A percentile compares a stretch with the other conserved stretches of the same genome.
These are phyloP conservation scores for Tricharina praecox DNA, from an alignment of 495 filamentous ascomycete species.

Conservation along the genomic window DNA sequence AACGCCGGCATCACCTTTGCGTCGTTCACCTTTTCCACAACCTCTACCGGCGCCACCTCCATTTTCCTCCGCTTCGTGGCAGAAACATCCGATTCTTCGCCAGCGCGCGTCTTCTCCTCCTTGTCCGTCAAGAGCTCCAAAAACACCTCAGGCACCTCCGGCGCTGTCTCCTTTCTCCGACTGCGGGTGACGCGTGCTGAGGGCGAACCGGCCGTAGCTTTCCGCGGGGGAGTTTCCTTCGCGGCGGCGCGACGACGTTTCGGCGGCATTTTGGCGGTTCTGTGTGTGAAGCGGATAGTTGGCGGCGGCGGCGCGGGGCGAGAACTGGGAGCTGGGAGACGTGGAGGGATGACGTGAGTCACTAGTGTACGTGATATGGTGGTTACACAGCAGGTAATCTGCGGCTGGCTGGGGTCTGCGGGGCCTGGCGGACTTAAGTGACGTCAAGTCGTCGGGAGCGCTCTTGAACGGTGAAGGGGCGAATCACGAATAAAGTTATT, in stretches of 20 bases:
- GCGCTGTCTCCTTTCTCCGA: constrained; percentile 9
- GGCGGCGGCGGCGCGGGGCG: neutral
- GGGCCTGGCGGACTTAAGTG: too few species aligned
- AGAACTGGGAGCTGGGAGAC: constrained; percentile 9
- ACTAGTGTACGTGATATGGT: too few species aligned
- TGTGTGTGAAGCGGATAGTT: neutral
- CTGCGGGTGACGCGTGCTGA: too few species aligned
- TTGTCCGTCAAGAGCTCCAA: neutral
- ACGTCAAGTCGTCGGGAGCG: too few species aligned
- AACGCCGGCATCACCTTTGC: too few species aligned
- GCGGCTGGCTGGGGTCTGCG: too few species aligned
- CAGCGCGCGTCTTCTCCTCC: neutral
- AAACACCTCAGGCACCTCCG: neutral
- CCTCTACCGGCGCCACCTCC: constrained; percentile 2
- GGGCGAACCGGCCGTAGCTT: too few species aligned
- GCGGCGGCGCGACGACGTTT: constrained; percentile 10
- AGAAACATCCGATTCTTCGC: neutral
- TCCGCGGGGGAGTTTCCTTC: too few species aligned
- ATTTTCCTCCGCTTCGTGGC: constrained; percentile 10
- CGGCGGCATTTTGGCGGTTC: constrained; percentile 13
- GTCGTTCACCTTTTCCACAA: too few species aligned
- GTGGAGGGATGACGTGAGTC: constrained; percentile 6
- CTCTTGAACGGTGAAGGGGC: too few species aligned
- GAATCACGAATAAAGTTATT: too few species aligned
- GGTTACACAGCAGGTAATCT: too few species aligned